These are phyloP conservation scores for Pseudocercospora crystallina DNA, from an alignment of 2,329 filamentous ascomycete genomes.

Conservation along the genomic window DNA sequence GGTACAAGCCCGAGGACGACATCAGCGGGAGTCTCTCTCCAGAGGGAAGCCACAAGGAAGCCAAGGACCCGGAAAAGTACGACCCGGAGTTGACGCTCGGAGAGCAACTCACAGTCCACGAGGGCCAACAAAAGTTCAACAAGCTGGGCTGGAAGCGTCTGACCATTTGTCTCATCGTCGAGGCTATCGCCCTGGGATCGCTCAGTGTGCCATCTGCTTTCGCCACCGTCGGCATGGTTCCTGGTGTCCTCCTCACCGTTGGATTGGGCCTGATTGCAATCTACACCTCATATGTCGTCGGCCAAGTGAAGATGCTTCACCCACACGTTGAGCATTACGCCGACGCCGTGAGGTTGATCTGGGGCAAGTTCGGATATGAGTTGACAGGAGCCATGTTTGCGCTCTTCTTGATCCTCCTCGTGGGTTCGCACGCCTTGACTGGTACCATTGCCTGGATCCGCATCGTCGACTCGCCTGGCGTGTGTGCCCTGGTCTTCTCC, in stretches of 20 bases:
- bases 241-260: slow-evolving; percentile 57
- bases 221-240: slow-evolving; percentile 55
- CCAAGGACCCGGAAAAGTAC: slow-evolving; percentile 11
- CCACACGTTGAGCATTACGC: slow-evolving; percentile 46
- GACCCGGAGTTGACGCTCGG: slow-evolving; percentile 20
- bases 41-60: slow-evolving; percentile 4
- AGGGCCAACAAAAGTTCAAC: slow-evolving; percentile 38
- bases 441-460: slow-evolving; percentile 47
- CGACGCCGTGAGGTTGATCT: slow-evolving; percentile 45
- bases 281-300: slow-evolving; percentile 63
- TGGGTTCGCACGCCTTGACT: slow-evolving; percentile 46
- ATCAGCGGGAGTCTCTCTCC: slow-evolving; percentile 11
- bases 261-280: slow-evolving; percentile 57
- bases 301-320: slow-evolving; percentile 59
- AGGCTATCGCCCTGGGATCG: slow-evolving; percentile 59
- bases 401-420: slow-evolving; percentile 44
- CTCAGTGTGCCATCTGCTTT: slow-evolving; percentile 58
- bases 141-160: slow-evolving; percentile 50
- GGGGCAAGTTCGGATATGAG: slow-evolving; percentile 45
- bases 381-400: slow-evolving; percentile 45
- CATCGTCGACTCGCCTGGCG: slow-evolving; percentile 38
- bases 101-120: slow-evolving; percentile 29
- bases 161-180: slow-evolving; percentile 54
- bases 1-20: slow-evolving; percentile 15
- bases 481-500: slow-evolving; percentile 46